Evolutionary conservation across 148 eudicot species (phyloP).

Genomic region (Cornus kousa): DNA sequence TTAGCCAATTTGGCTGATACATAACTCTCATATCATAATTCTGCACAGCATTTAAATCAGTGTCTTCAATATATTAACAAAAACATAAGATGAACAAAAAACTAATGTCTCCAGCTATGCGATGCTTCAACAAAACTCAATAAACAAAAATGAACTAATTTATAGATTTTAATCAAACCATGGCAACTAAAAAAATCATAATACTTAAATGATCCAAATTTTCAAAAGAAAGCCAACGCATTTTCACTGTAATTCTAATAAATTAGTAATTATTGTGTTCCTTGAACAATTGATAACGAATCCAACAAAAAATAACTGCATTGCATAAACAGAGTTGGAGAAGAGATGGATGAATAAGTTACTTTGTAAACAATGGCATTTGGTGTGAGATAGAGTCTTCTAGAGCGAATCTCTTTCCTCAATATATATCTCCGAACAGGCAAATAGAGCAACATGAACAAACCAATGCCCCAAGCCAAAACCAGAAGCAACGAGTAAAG

Average conservation of each 20-base stretch:
- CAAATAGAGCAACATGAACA: slow-evolving; percentile 70
- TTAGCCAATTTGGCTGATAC: slow-evolving; percentile 7
- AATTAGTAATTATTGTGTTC: too few relatives aligned
- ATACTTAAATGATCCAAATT: background rate
- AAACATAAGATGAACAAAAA: background rate
- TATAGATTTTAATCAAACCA: background rate
- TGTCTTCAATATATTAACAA: background rate
- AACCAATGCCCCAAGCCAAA: slow-evolving; percentile 87
- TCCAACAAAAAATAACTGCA: too few relatives aligned
- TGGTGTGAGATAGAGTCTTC: slow-evolving; percentile 64
- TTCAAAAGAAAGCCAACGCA: background rate
- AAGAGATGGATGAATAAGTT: background rate
- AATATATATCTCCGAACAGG: slow-evolving; percentile 68
- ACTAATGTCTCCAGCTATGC: background rate
- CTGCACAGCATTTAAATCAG: background rate
- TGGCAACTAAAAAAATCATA: background rate
- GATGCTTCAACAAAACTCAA: background rate
- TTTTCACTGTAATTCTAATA: too few relatives aligned
- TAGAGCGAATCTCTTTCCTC: slow-evolving; percentile 61
- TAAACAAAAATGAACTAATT: background rate
- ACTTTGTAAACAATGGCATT: slow-evolving; percentile 74
- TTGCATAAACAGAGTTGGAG: background rate
- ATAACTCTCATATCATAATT: background rate
- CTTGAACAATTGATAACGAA: too few relatives aligned
- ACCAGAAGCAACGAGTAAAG: slow-evolving; percentile 62